A percentile compares a stretch with the other conserved stretches of the same genome.
Conservation (phyloP, 1,139 yeast genomes). For the Spencermartinsiella ligniputridi region DNA sequence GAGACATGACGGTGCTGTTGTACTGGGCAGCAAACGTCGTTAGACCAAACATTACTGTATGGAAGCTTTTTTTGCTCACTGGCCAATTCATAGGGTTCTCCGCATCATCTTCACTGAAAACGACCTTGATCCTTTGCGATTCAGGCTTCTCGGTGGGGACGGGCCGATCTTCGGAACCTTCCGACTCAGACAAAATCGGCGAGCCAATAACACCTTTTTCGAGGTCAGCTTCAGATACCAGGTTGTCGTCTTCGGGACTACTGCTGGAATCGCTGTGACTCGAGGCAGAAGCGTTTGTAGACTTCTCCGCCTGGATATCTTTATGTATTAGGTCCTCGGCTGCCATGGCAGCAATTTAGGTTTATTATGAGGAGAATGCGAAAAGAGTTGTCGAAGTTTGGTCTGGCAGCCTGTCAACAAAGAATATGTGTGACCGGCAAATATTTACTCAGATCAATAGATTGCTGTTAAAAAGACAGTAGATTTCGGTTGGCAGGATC, state of each 20-base stretch:
- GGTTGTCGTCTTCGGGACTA: not conserved
- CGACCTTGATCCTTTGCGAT: slow-evolving; percentile 6
- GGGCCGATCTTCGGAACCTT: not conserved
- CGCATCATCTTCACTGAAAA: slow-evolving; percentile 21
- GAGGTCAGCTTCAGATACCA: not conserved
- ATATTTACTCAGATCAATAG: no score
- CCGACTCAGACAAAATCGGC: not conserved
- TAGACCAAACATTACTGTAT: slow-evolving; percentile 40
- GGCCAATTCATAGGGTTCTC: slow-evolving; percentile 38
- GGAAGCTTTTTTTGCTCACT: slow-evolving; percentile 31
- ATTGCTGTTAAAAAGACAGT: no score
- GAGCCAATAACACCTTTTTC: not conserved
- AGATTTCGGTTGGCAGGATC: no score
- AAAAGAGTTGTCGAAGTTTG: no score
- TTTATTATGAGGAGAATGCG: no score
- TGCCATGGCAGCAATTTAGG: no score
- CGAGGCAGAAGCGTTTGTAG: not conserved
- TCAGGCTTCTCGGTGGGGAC: not conserved
- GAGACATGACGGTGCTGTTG: slow-evolving; percentile 39
- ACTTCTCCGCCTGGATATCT: no score
- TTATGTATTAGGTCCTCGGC: no score
- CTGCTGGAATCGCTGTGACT: not conserved
- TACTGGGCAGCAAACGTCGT: slow-evolving; percentile 44
- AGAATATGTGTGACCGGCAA: no score
- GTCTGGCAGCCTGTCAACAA: no score